phyloP scores from a whole-genome alignment of 2,329 filamentous ascomycete species.

The Hymenoscyphus fructigenus region DNA sequence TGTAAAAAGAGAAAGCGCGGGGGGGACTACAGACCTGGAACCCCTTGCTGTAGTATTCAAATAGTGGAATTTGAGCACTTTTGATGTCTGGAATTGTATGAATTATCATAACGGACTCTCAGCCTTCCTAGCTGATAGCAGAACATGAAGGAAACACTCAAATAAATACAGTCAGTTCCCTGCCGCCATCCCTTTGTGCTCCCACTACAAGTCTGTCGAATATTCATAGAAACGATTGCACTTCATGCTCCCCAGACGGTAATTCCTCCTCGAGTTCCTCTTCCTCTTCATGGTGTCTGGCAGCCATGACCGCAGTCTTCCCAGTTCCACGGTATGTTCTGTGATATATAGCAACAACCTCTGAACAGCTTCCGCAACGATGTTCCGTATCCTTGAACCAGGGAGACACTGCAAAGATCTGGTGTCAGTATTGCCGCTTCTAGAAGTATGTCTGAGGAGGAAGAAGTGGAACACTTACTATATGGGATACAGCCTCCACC shows the following conservation, averaged over 20 bases:
- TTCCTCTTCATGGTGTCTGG: background rate
- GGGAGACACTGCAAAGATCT: slow-evolving; percentile 32
- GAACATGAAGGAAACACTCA: too few relatives aligned
- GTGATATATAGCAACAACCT: slow-evolving; percentile 38
- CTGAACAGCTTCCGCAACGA: slow-evolving; percentile 43
- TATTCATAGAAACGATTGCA: background rate
- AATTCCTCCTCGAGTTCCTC: background rate
- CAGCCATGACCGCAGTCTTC: background rate
- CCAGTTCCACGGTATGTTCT: slow-evolving; percentile 14
- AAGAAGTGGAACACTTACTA: background rate
- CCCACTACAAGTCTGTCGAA: background rate
- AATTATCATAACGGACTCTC: too few relatives aligned
- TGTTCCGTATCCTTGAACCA: slow-evolving; percentile 46
- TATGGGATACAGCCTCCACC: slow-evolving; percentile 38
- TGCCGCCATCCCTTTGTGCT: too few relatives aligned
- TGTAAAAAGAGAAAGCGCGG: too few relatives aligned
- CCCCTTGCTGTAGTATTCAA: too few relatives aligned
- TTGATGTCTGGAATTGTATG: too few relatives aligned
- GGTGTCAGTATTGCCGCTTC: too few relatives aligned
- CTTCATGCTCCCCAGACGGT: background rate
- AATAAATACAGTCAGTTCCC: too few relatives aligned
- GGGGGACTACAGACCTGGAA: too few relatives aligned
- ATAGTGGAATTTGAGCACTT: too few relatives aligned
- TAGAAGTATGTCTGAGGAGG: too few relatives aligned
- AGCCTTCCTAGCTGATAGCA: too few relatives aligned